Conservation (phyloP, 495 filamentous ascomycete species). For the Xylaria telfairii region DNA sequence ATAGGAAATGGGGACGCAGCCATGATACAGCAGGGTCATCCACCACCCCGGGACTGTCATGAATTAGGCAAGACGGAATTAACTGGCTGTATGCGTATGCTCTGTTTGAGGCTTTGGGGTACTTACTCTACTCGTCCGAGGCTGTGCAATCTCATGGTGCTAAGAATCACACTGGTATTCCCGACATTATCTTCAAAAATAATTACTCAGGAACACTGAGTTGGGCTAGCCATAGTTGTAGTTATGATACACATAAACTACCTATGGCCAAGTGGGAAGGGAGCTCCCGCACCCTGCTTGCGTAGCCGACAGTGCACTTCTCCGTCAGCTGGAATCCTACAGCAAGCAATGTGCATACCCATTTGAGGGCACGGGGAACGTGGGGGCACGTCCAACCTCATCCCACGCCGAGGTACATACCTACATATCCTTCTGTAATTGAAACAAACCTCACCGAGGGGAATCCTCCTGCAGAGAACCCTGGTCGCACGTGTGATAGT, state of each 20-base stretch:
- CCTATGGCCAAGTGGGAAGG: conserved; percentile 15
- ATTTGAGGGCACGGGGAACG: neutral
- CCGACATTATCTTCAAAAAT: neutral
- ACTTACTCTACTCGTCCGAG: neutral
- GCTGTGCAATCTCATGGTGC: neutral
- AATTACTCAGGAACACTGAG: neutral
- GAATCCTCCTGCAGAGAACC: conserved; percentile 15
- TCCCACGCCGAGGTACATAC: conserved; percentile 13
- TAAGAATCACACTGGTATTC: neutral
- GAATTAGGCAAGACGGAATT: neutral
- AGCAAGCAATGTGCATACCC: neutral
- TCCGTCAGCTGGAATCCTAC: conserved; percentile 21
- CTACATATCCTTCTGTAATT: conserved; percentile 8
- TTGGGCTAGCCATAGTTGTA: neutral
- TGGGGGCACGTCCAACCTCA: neutral
- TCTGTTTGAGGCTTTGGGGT: neutral
- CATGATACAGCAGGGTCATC: conserved; percentile 3
- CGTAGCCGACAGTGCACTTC: conserved; percentile 18
- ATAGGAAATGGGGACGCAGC: conserved; percentile 1
- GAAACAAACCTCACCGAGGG: conserved; percentile 9
- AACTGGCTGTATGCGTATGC: neutral
- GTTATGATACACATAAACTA: neutral
- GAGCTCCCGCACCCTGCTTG: conserved; percentile 26
- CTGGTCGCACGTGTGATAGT: conserved; percentile 22
- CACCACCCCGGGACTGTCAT: neutral